Conservation (phyloP, 805 yeast genomes). For the Saturnispora mendoncae region DNA sequence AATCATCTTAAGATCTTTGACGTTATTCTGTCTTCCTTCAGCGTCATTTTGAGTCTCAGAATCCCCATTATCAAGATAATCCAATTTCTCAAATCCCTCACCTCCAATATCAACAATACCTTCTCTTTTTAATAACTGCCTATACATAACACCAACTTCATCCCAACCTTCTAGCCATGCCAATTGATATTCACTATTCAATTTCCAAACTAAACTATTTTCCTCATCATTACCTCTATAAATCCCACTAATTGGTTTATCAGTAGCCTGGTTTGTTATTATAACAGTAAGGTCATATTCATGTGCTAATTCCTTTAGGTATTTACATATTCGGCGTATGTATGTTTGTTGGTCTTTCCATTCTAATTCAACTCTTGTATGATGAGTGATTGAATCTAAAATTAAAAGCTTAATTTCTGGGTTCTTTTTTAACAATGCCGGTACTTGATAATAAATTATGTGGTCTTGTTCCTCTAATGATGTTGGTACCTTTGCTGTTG, state of each 20-base stretch:
- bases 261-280: slow-evolving; percentile 75
- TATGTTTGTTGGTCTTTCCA: slow-evolving; percentile 36
- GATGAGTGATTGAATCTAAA: slow-evolving; percentile 80
- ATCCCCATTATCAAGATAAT: slow-evolving; percentile 14
- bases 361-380: slow-evolving; percentile 54
- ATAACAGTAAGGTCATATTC: slow-evolving; percentile 50
- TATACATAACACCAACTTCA: slow-evolving; percentile 25
- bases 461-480: slow-evolving; percentile 71
- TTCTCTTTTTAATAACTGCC: slow-evolving; percentile 21
- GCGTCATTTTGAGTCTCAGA: slow-evolving; percentile 18
- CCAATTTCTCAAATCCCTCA: slow-evolving; percentile 14
- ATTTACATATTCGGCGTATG: slow-evolving; percentile 35
- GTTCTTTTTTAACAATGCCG: slow-evolving; percentile 38
- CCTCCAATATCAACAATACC: slow-evolving; percentile 14
- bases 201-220: slow-evolving; percentile 28
- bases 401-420: slow-evolving; percentile 46
- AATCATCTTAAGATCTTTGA: slow-evolving; percentile 20
- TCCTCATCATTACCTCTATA: slow-evolving; percentile 11
- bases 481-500: slow-evolving; percentile 23
- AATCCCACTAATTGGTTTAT: slow-evolving; percentile 35
- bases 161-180: slow-evolving; percentile 78
- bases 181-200: slow-evolving; percentile 52
- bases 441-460: slow-evolving; percentile 60
- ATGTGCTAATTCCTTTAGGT: slow-evolving; percentile 41
- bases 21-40: background rate